phyloP scores from a whole-genome alignment of 116 monocot genomes.

The Dioscorea cayenensis region DNA sequence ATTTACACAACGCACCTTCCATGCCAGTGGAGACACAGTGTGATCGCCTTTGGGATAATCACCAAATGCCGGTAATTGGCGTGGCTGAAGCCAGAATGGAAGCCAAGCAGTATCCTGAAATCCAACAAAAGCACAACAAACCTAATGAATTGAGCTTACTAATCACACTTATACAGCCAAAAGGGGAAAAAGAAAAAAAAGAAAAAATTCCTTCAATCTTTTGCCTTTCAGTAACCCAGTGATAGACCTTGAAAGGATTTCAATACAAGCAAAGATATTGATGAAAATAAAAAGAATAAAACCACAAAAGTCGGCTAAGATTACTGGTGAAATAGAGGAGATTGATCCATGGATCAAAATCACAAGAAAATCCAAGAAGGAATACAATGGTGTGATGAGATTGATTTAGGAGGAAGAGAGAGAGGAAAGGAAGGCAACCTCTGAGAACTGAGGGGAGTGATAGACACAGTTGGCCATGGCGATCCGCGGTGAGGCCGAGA shows the following conservation, averaged over 20 bases:
- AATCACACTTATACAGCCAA: neutral
- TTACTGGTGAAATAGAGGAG: neutral
- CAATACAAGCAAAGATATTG: too few species aligned
- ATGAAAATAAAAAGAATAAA: neutral
- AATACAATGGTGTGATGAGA: neutral
- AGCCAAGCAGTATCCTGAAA: conserved; percentile 34
- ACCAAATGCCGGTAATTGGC: conserved; percentile 8
- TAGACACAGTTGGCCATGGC: conserved; percentile 25
- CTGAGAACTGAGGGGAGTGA: conserved; percentile 40
- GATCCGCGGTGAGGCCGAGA: neutral
- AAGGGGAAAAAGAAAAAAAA: neutral
- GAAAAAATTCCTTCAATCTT: too few species aligned
- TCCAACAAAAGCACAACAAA: neutral
- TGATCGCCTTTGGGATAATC: neutral
- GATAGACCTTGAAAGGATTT: too few species aligned
- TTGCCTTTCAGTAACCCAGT: too few species aligned
- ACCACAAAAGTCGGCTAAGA: neutral
- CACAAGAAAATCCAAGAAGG: neutral
- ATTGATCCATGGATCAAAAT: neutral
- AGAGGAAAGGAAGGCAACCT: conserved; percentile 14
- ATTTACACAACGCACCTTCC: conserved; percentile 12
- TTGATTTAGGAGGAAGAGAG: neutral
- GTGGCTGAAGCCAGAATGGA: conserved; percentile 52
- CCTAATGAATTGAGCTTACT: neutral
- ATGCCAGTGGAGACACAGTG: conserved; percentile 7